These are phyloP conservation scores for Zasmidium cellare DNA, from an alignment of 2,329 filamentous ascomycete species.

Conservation along the genomic window DNA sequence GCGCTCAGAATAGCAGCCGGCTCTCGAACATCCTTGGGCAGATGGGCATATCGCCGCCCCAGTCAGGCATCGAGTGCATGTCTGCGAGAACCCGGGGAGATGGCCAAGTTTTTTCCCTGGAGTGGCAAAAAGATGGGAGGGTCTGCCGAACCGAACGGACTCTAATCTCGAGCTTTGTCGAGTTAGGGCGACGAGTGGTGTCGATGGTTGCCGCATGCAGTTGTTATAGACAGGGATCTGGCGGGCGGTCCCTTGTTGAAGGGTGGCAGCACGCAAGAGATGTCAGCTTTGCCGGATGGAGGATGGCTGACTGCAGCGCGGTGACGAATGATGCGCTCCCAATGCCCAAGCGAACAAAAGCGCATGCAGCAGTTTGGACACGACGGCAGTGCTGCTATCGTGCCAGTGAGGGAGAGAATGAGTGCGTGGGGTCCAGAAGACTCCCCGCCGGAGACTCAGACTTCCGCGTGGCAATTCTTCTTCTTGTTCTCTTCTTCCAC, in stretches of 20 bases:
- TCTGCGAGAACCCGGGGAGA: neutral
- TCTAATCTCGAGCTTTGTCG: neutral
- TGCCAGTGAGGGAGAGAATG: too few relatives aligned
- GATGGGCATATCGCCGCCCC: conserved; percentile 2
- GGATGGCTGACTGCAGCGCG: neutral
- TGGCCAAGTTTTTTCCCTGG: neutral
- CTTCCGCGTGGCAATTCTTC: too few relatives aligned
- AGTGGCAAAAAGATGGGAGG: neutral
- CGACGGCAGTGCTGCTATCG: too few relatives aligned
- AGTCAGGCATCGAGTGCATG: conserved; percentile 4
- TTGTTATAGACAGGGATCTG: conserved; percentile 9
- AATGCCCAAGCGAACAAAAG: neutral
- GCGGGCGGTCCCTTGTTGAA: conserved; percentile 6
- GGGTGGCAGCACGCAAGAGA: too few relatives aligned
- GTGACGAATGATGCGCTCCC: neutral
- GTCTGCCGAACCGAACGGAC: neutral
- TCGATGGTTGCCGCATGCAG: conserved; percentile 6
- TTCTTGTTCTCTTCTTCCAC: too few relatives aligned
- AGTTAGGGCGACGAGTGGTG: neutral
- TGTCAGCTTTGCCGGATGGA: neutral
- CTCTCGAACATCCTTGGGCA: neutral
- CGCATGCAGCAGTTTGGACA: too few relatives aligned
- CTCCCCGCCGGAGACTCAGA: too few relatives aligned
- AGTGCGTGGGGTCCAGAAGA: too few relatives aligned
- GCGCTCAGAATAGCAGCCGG: neutral